Percentiles rank a stretch among this genome's conserved stretches.
Evolutionary conservation across 176 grass and related monocot species (phyloP).

Genomic region (Urochloa ruziziensis): DNA sequence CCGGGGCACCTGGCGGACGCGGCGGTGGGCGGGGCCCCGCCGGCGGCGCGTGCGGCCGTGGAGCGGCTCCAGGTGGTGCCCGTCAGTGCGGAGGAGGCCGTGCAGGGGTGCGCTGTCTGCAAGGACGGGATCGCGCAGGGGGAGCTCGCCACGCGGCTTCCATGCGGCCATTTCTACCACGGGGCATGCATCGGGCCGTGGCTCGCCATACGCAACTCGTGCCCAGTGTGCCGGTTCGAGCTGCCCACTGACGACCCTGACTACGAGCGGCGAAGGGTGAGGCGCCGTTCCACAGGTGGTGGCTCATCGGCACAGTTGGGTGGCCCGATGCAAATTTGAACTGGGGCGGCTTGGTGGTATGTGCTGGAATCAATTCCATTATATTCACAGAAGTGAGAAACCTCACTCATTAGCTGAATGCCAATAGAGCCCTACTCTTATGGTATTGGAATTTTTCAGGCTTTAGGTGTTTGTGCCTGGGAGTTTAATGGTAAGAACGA

Average conservation of each 20-base stretch:
- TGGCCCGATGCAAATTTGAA: constrained; percentile 21
- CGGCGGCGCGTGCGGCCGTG: constrained; percentile 50
- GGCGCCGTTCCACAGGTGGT: constrained; percentile 17
- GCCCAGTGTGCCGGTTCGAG: constrained; percentile 73
- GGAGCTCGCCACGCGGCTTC: constrained; percentile 56
- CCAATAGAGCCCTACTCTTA: constrained; percentile 1
- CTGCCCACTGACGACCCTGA: constrained; percentile 75
- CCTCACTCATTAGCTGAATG: constrained; percentile 24
- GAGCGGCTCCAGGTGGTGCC: constrained; percentile 50
- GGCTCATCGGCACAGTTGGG: neutral
- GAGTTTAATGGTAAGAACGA: constrained; percentile 36
- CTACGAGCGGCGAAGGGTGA: constrained; percentile 51
- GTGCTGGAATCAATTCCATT: constrained; percentile 12
- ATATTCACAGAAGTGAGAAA: constrained; percentile 16
- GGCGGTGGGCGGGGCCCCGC: constrained; percentile 41
- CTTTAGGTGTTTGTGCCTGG: constrained; percentile 14
- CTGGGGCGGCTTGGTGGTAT: constrained; percentile 13
- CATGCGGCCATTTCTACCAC: constrained; percentile 68
- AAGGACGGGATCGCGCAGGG: constrained; percentile 60
- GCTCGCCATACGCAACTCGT: constrained; percentile 67
- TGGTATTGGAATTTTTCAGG: neutral
- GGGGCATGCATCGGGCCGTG: constrained; percentile 58
- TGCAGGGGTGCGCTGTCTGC: constrained; percentile 53
- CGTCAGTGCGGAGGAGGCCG: constrained; percentile 26
- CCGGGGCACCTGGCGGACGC: constrained; percentile 40